phyloP scores from a whole-genome alignment of 2,329 filamentous ascomycete genomes.

The Aureobasidium zeae region DNA sequence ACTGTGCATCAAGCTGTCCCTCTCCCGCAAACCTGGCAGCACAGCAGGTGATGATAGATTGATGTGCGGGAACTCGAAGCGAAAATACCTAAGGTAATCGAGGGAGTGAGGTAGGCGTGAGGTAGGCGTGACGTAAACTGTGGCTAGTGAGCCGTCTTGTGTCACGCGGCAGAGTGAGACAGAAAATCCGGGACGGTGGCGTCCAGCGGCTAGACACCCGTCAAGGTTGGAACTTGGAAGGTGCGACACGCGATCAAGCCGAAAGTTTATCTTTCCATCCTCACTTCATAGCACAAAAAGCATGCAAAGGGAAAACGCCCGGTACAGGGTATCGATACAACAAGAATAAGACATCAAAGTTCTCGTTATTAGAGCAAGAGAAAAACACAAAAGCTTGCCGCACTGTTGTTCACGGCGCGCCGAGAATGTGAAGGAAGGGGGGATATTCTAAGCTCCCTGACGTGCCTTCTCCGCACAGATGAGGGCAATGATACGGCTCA shows the following conservation, averaged over 20 bases:
- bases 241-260: too few relatives aligned
- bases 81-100: too few relatives aligned
- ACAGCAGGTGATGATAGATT: background rate
- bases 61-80: background rate
- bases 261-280: too few relatives aligned
- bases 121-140: slow-evolving; percentile 2
- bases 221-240: slow-evolving; percentile 2
- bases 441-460: slow-evolving; percentile 31
- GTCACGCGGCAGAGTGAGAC: slow-evolving; percentile 12
- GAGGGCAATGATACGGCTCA: slow-evolving; percentile 41
- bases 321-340: slow-evolving; percentile 7
- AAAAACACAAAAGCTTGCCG: slow-evolving; percentile 7
- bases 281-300: background rate
- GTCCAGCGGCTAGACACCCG: slow-evolving; percentile 7
- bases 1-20: slow-evolving; percentile 8
- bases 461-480: slow-evolving; percentile 46
- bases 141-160: slow-evolving; percentile 6
- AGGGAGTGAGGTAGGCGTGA: too few relatives aligned
- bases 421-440: slow-evolving; percentile 2
- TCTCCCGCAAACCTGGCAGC: slow-evolving; percentile 14
- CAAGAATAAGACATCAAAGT: background rate
- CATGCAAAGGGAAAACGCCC: background rate
- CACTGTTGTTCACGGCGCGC: slow-evolving; percentile 10
- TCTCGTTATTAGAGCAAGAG: slow-evolving; percentile 5
- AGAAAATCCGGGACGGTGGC: background rate